These are phyloP conservation scores for thale cress (Arabidopsis thaliana) DNA, from an alignment of 345 rosid species.

Conservation along the genomic window TAIR10.1 NC_003074.8:7988501-7989000, in stretches of 20 bases:
- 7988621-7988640: constrained; percentile 24
- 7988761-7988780: neutral
- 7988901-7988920: neutral
- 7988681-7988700: constrained; percentile 39
- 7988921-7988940: neutral
- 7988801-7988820: neutral
- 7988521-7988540: constrained; percentile 19
- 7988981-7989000: constrained; percentile 22
- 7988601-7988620: constrained; percentile 26
- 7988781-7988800: neutral
- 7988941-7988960: neutral
- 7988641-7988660: constrained; percentile 25
- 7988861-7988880: neutral
- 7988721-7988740: constrained; percentile 22
- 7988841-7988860: neutral
- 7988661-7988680: constrained; percentile 34
- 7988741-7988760: neutral
- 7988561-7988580: constrained; percentile 33
- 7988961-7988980: constrained; percentile 25
- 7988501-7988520: constrained; percentile 29
- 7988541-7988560: neutral
- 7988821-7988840: neutral
- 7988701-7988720: constrained; percentile 26
- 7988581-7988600: constrained; percentile 10
- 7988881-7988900: neutral